Evolutionary conservation across 2,329 filamentous ascomycete genomes (phyloP), one percentile per base, ranked within the genome.

Genomic region (Paradendryphiella salina): DNA sequence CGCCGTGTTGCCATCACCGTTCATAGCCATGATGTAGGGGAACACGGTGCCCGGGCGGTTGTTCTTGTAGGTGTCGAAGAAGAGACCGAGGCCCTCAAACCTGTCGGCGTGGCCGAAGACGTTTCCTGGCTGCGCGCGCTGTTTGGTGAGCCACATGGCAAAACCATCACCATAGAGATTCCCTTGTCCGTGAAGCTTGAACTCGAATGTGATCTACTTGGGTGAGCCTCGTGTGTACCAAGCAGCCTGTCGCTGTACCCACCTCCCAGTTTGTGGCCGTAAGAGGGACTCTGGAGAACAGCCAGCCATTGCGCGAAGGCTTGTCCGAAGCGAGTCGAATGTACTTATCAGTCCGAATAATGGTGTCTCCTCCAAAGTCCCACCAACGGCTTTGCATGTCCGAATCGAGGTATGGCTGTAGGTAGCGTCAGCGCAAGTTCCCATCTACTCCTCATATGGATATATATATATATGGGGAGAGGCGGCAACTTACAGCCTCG

Each of bases 21-120:
- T 81, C 94, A 97, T 97, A 57, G 92, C 93, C 92, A 97, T 96
- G 67, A 99, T 88, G 71, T 96, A 96, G 42, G 94, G 94, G 76
- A 99, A 99, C 38, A 96, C 89, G 34, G 90, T 88, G 35, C 94
- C 94, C 0, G 94, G 93, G 11, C 94, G 86, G 79, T 96, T 96
- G 80, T 99, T 99, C 85, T 99, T 99, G 82, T 99, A 99, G 36
- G 94, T 99, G 73, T 99, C 94, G 77, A 99, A 84, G 79, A 96
- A 97, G 74, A 99, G 82, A 46, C 91, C 94, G 38, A 99, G 82
- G 4, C 94, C 94, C 73, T 99, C 93, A 65, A 97, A 99, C 59
- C 84, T 84, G 76, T 99, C 93, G 23, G 82, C 80, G 61, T 86
- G 87, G 42, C 94, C 94, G 74, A 99, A 99, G 31, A 99, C 93